Conservation (phyloP, 1,284 basidiomycete species). For the Peniophora sp. region DNA sequence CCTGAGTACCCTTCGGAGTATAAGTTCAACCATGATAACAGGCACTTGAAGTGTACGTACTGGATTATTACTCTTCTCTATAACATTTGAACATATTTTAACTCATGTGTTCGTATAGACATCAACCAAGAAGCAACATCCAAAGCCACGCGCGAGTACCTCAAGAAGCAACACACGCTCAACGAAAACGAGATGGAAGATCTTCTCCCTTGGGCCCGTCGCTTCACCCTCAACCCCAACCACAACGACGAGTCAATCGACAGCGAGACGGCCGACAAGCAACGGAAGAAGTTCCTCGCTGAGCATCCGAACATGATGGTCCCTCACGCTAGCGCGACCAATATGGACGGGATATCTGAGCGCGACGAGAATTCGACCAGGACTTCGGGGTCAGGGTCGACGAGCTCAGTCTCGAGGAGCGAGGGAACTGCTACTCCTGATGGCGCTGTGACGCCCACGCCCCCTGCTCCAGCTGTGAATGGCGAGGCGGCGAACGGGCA, state of each 20-base stretch:
- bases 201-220: background rate
- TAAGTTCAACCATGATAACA: constrained; percentile 43
- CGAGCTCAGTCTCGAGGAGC: no score
- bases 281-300: background rate
- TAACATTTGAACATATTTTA: background rate
- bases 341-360: background rate
- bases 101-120: no score
- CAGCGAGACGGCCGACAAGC: background rate
- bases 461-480: background rate
- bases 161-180: constrained; percentile 8
- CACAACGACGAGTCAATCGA: background rate
- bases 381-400: no score
- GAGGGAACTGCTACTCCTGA: background rate
- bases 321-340: background rate
- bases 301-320: constrained; percentile 3
- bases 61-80: no score
- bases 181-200: background rate
- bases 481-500: background rate
- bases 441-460: background rate
- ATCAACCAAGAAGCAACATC: constrained; percentile 8
- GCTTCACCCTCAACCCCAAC: background rate
- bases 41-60: constrained; percentile 22
- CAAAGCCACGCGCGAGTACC: constrained; percentile 8
- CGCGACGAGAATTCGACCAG: background rate
- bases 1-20: constrained; percentile 23